Evolutionary conservation across 345 rosid species (phyloP).

Genomic region (Streptanthus diversifolius): DNA sequence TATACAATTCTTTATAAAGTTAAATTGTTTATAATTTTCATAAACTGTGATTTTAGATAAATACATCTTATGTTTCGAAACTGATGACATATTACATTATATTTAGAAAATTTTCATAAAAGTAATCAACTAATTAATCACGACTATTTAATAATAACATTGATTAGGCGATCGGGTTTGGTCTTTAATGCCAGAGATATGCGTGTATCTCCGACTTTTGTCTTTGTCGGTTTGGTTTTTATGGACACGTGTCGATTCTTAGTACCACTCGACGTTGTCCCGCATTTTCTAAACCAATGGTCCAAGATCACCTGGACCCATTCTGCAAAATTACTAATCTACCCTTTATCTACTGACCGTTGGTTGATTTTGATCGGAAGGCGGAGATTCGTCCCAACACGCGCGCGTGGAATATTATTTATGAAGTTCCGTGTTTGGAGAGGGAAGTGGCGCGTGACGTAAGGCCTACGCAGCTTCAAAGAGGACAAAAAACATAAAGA

Average conservation of each 20-base stretch:
- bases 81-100: background rate
- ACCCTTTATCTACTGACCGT: background rate
- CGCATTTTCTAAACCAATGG: slow-evolving; percentile 33
- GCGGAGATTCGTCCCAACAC: background rate
- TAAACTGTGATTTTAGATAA: background rate
- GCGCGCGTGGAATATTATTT: slow-evolving; percentile 25
- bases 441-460: slow-evolving; percentile 40
- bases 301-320: slow-evolving; percentile 33
- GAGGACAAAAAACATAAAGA: slow-evolving; percentile 22
- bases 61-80: background rate
- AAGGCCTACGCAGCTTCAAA: slow-evolving; percentile 24
- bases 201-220: slow-evolving; percentile 39
- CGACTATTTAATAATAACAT: slow-evolving; percentile 1
- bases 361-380: slow-evolving; percentile 21
- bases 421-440: slow-evolving; percentile 31
- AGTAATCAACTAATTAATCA: background rate
- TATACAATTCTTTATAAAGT: too few species aligned
- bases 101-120: background rate
- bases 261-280: slow-evolving; percentile 31
- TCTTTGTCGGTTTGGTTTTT: slow-evolving; percentile 34
- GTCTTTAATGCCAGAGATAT: slow-evolving; percentile 28
- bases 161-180: slow-evolving; percentile 32
- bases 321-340: background rate
- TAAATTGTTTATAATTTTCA: too few species aligned
- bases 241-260: slow-evolving; percentile 26